Evolutionary conservation across 1,284 basidiomycete genomes (phyloP).

Genomic region (Ceratorhiza oryzae-sativae): DNA sequence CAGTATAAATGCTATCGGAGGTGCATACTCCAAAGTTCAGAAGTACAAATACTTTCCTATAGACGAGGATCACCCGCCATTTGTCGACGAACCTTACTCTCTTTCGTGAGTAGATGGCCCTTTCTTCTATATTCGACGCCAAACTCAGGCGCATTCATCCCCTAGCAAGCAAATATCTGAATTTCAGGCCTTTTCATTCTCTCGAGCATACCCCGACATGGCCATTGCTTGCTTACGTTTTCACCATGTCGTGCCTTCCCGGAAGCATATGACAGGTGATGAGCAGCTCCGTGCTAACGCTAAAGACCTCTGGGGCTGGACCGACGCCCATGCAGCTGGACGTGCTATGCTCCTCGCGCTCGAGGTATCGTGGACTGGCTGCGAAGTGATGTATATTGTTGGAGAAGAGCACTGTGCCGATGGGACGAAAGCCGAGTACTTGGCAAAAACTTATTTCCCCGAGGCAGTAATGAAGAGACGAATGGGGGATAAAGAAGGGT

Average conservation of each 20-base stretch:
- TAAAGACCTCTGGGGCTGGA: slow-evolving; percentile 50
- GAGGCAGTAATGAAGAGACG: slow-evolving; percentile 45
- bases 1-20: slow-evolving; percentile 45
- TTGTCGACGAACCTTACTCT: slow-evolving; percentile 32
- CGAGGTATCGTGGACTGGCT: slow-evolving; percentile 47
- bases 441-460: slow-evolving; percentile 46
- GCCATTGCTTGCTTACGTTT: slow-evolving; percentile 52
- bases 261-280: slow-evolving; percentile 10
- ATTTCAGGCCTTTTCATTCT: slow-evolving; percentile 49
- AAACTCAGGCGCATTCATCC: slow-evolving; percentile 45
- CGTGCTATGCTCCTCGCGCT: slow-evolving; percentile 49
- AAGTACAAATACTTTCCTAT: slow-evolving; percentile 43
- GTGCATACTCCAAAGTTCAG: slow-evolving; percentile 37
- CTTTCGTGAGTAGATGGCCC: slow-evolving; percentile 11
- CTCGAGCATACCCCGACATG: slow-evolving; percentile 47
- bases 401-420: slow-evolving; percentile 41
- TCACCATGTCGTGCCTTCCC: slow-evolving; percentile 45
- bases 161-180: slow-evolving; percentile 51
- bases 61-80: slow-evolving; percentile 42
- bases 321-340: slow-evolving; percentile 46
- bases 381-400: slow-evolving; percentile 52
- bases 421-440: slow-evolving; percentile 43
- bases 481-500: slow-evolving; percentile 42
- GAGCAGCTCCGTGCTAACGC: neutral
- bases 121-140: neutral